Evolutionary conservation across 1,284 basidiomycete species (phyloP).

Genomic region (Pyrrhoderma lamaoense): DNA sequence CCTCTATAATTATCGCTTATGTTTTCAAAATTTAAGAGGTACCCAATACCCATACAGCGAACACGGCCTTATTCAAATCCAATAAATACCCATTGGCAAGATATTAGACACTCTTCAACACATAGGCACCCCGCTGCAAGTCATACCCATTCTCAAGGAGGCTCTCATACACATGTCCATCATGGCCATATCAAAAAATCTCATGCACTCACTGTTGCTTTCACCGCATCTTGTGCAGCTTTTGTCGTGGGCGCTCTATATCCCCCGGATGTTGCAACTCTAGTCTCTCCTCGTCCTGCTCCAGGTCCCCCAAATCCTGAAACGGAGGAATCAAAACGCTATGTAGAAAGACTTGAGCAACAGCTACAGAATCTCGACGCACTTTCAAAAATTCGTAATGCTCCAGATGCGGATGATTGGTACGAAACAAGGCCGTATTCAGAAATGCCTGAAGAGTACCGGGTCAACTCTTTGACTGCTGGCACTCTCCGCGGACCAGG

Average conservation of each 20-base stretch:
- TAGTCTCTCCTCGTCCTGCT: slow-evolving; percentile 66
- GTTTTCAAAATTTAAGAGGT: too few relatives aligned
- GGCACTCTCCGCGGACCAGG: slow-evolving; percentile 83
- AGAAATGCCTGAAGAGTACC: slow-evolving; percentile 57
- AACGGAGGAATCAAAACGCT: slow-evolving; percentile 53
- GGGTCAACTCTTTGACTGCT: slow-evolving; percentile 76
- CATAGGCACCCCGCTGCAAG: not conserved
- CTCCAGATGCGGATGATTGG: slow-evolving; percentile 51
- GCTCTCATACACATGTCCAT: not conserved
- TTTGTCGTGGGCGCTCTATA: slow-evolving; percentile 56
- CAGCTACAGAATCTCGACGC: slow-evolving; percentile 59
- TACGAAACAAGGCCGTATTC: slow-evolving; percentile 76
- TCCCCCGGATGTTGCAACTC: slow-evolving; percentile 51
- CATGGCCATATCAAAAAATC: slow-evolving; percentile 4
- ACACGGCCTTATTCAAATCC: too few relatives aligned
- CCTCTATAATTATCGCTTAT: too few relatives aligned
- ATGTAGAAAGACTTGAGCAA: slow-evolving; percentile 59
- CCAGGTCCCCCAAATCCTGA: slow-evolving; percentile 61
- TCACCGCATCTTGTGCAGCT: slow-evolving; percentile 20
- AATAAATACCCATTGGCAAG: not conserved
- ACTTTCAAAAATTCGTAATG: slow-evolving; percentile 44
- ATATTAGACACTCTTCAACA: not conserved
- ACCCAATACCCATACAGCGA: too few relatives aligned
- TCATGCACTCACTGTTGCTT: slow-evolving; percentile 7
- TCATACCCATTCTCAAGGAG: not conserved